Percentiles rank a stretch among this genome's conserved stretches.
These are phyloP conservation scores for Euphorbia pulcherrima DNA, from an alignment of 345 rosid genomes.

Conservation along the genomic window DNA sequence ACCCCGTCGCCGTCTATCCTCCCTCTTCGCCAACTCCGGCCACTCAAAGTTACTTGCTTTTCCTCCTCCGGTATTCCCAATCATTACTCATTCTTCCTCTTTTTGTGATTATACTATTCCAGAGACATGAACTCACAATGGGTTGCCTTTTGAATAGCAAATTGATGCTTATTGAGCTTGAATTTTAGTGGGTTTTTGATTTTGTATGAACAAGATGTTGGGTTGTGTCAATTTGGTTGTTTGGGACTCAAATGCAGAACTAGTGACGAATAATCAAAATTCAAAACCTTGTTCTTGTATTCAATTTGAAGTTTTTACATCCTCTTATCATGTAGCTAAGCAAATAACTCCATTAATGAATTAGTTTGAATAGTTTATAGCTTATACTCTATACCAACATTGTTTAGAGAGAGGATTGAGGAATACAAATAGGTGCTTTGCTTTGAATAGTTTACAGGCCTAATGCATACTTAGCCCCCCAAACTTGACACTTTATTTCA, in stretches of 20 bases:
- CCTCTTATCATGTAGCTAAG: background rate
- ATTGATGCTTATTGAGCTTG: background rate
- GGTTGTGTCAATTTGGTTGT: background rate
- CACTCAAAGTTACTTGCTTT: constrained; percentile 41
- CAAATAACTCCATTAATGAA: background rate
- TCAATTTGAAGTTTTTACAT: background rate
- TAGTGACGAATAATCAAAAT: too few species aligned
- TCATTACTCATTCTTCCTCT: background rate
- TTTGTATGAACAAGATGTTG: background rate
- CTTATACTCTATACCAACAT: too few species aligned
- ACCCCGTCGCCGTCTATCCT: constrained; percentile 34
- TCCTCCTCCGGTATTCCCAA: constrained; percentile 43
- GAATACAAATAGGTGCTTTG: background rate
- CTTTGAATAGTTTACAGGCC: too few species aligned
- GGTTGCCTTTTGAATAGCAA: background rate
- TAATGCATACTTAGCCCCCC: too few species aligned
- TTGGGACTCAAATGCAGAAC: background rate
- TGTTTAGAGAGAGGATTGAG: too few species aligned
- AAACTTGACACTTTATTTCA: too few species aligned
- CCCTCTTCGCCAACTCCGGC: constrained; percentile 38
- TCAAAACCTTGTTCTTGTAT: too few species aligned
- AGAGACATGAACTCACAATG: background rate
- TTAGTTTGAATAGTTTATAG: too few species aligned
- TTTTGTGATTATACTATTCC: background rate
- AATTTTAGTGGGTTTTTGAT: background rate